Conservation (phyloP, 345 rosid species). For the Litchi chinensis region DNA sequence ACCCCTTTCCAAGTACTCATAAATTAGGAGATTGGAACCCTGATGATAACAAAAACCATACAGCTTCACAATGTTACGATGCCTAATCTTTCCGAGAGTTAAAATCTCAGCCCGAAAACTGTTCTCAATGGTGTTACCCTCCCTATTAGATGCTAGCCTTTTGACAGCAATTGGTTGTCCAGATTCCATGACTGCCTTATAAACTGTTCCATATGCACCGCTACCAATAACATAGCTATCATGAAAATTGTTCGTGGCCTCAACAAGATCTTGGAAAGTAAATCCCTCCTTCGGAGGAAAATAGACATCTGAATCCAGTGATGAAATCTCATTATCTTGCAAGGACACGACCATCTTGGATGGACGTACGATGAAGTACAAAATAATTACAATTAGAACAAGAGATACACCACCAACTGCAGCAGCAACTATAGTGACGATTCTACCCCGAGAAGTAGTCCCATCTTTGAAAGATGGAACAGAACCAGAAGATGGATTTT, state of each 20-base stretch:
- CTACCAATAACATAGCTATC: constrained; percentile 80
- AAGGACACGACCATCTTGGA: constrained; percentile 41
- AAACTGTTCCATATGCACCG: constrained; percentile 97
- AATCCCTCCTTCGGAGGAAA: constrained; percentile 84
- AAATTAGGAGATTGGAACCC: constrained; percentile 82
- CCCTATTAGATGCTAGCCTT: constrained; percentile 73
- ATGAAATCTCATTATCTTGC: constrained; percentile 48
- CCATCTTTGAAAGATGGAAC: constrained; percentile 25
- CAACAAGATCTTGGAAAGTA: constrained; percentile 82
- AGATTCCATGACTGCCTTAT: constrained; percentile 72
- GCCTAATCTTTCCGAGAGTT: constrained; percentile 90
- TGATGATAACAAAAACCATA: constrained; percentile 87
- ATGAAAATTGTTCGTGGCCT: constrained; percentile 72
- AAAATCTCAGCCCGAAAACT: constrained; percentile 91
- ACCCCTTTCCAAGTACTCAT: constrained; percentile 85
- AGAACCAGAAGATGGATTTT: constrained; percentile 39
- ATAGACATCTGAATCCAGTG: constrained; percentile 64
- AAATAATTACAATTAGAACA: constrained; percentile 58
- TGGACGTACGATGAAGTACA: constrained; percentile 65
- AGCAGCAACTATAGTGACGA: constrained; percentile 55
- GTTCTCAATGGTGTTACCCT: constrained; percentile 77
- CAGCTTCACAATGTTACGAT: constrained; percentile 92
- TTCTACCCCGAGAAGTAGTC: constrained; percentile 50
- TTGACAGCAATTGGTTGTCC: constrained; percentile 82
- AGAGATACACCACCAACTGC: constrained; percentile 78